Evolutionary conservation across 202 grass and related monocot species (phyloP).

Genomic region (Saccharum hybrid): DNA sequence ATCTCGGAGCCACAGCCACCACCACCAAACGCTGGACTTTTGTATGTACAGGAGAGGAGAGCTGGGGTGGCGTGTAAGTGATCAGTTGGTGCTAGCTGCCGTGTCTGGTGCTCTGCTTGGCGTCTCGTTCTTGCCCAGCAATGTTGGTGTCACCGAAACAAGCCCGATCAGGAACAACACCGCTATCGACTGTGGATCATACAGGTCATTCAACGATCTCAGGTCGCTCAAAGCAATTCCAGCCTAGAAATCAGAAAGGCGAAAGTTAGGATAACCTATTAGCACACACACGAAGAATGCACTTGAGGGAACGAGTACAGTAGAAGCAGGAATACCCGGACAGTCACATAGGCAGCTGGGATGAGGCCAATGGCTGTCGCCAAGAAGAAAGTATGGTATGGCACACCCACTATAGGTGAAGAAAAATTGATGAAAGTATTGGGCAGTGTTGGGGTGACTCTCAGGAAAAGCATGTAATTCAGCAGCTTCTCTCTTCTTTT

Average conservation of each 20-base stretch:
- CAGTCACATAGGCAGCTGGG: constrained; percentile 90
- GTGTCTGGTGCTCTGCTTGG: constrained; percentile 43
- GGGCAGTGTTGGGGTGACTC: constrained; percentile 93
- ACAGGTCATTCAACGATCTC: constrained; percentile 79
- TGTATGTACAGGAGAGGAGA: constrained; percentile 61
- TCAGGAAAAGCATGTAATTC: constrained; percentile 97
- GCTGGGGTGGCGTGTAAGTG: constrained; percentile 9
- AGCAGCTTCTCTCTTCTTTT: constrained; percentile 86
- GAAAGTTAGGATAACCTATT: not conserved
- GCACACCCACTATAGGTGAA: constrained; percentile 93
- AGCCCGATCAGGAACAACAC: constrained; percentile 87
- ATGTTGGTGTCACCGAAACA: constrained; percentile 77
- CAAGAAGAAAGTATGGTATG: constrained; percentile 81
- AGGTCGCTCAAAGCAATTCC: constrained; percentile 90
- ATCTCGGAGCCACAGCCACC: not conserved
- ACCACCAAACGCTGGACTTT: constrained; percentile 38
- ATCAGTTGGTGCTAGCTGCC: constrained; percentile 47
- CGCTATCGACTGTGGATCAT: constrained; percentile 77
- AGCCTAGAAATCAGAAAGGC: constrained; percentile 56
- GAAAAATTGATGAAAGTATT: constrained; percentile 99
- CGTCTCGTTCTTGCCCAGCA: constrained; percentile 64
- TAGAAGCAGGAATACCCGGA: constrained; percentile 56
- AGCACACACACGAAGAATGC: not conserved
- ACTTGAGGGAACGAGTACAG: not conserved
- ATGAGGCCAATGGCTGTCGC: constrained; percentile 84